These are phyloP conservation scores for Voacanga thouarsii DNA, from an alignment of 257 asterid species.

Conservation along the genomic window DNA sequence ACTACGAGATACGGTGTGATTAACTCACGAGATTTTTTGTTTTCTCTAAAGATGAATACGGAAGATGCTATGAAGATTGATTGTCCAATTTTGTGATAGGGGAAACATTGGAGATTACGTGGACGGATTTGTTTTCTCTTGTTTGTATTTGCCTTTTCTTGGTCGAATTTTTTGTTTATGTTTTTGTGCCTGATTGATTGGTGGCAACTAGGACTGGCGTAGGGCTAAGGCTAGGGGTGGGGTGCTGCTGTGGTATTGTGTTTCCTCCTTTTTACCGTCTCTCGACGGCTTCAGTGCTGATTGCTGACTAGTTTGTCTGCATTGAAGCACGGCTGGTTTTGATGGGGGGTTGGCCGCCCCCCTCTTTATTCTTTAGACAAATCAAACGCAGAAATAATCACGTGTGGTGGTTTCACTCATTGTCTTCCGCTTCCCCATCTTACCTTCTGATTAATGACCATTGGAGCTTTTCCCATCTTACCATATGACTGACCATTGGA, in stretches of 20 bases:
- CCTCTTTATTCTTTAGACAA: slow-evolving; percentile 5
- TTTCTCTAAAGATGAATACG: slow-evolving; percentile 11
- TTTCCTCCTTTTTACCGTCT: slow-evolving; percentile 1
- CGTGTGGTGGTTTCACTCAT: too few relatives aligned
- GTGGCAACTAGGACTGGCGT: neutral
- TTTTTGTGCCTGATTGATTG: neutral
- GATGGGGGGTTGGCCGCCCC: slow-evolving; percentile 21
- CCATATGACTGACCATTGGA: too few relatives aligned
- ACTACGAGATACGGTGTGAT: neutral
- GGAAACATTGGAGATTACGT: slow-evolving; percentile 27
- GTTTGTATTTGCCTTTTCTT: neutral
- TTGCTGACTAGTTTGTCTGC: slow-evolving; percentile 25
- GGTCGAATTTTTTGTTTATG: neutral
- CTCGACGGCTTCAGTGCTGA: neutral
- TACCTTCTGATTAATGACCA: too few relatives aligned
- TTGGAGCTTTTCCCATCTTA: too few relatives aligned
- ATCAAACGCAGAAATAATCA: slow-evolving; percentile 1
- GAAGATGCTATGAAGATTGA: neutral
- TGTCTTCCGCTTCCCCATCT: too few relatives aligned
- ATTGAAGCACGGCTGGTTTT: slow-evolving; percentile 26
- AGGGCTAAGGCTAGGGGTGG: neutral
- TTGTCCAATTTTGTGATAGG: slow-evolving; percentile 17
- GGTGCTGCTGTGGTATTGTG: neutral
- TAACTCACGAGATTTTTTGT: slow-evolving; percentile 8
- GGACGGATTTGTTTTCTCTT: slow-evolving; percentile 20